Evolutionary conservation across 257 asterid species (phyloP), one percentile per base, ranked within the genome.

Genomic region (Schizonepeta tenuifolia): DNA sequence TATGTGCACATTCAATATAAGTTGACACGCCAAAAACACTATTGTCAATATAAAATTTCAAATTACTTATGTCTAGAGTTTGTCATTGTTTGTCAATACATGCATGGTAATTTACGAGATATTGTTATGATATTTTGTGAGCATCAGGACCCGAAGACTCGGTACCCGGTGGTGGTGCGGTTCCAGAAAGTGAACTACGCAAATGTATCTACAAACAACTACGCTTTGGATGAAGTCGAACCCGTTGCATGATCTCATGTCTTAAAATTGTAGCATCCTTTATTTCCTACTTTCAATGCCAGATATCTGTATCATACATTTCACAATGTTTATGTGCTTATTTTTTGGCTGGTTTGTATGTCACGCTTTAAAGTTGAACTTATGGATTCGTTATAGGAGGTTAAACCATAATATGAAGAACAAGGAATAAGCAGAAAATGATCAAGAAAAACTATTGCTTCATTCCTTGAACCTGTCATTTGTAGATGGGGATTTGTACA

Each of bases 171-270:
- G 75, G 98, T 93, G 12, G 96, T 93, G 78, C 57, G 98, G 83
- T 93, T 93, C 82, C 84, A 83, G 89, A 93, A 93, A 75, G 98
- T 90, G 86, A 93, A 93, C 67, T 93, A 90, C 67, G 96, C 98
- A 0, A 93, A 90, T 78, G 87, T 93, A 66, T 93, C 98, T 0
- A 90, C 98, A 73, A 93, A 93, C 98, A 93, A 93, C 86, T 93
- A 89, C 47, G 96, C 96, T 24, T 79, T 93, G 88, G 98, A 90
- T 71, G 98, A 93, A 83, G 83, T 93, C 1, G 88, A 90, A 69
- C 74, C 78, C 65, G 85, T 89, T 35, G 61, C 67, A 71, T 86
- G 78, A 86, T 69, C 40, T 22, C 38, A 21, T 36, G 14, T 7
- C 36, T 47, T 64, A 43, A 65, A 20, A 64, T 61, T 59, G 44